These are phyloP conservation scores for Fistulinella prunicolor DNA, from an alignment of 768 basidiomycete genomes.

Conservation along the genomic window DNA sequence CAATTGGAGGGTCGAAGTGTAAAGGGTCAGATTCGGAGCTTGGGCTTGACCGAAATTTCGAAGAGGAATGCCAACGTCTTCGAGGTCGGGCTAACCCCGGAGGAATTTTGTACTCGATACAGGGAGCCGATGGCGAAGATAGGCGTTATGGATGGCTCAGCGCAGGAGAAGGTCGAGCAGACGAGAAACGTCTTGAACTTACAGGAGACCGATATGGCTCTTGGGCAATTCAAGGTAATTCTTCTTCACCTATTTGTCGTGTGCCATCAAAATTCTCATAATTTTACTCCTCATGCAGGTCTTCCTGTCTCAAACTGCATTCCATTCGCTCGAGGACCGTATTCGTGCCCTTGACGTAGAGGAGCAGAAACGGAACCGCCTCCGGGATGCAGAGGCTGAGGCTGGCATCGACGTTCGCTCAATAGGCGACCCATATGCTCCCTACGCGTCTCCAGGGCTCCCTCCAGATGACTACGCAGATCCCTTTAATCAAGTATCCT, in stretches of 20 bases:
- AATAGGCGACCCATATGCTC: slow-evolving; percentile 70
- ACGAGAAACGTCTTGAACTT: slow-evolving; percentile 55
- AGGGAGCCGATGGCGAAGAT: slow-evolving; percentile 55
- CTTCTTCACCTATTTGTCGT: not conserved
- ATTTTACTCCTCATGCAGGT: slow-evolving; percentile 49
- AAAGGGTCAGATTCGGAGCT: slow-evolving; percentile 85
- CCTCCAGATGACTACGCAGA: slow-evolving; percentile 50
- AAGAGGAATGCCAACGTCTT: slow-evolving; percentile 63
- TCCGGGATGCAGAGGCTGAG: slow-evolving; percentile 73
- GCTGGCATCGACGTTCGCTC: slow-evolving; percentile 60
- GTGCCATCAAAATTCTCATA: slow-evolving; percentile 3
- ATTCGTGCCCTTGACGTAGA: slow-evolving; percentile 81
- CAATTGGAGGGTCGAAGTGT: slow-evolving; percentile 91
- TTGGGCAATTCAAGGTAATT: slow-evolving; percentile 82
- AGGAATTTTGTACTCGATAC: slow-evolving; percentile 87
- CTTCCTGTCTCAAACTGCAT: slow-evolving; percentile 81
- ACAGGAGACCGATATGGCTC: slow-evolving; percentile 67
- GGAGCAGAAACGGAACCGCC: slow-evolving; percentile 77
- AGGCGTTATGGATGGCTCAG: slow-evolving; percentile 58
- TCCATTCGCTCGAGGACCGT: slow-evolving; percentile 86
- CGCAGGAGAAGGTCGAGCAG: slow-evolving; percentile 59
- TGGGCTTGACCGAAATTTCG: slow-evolving; percentile 77
- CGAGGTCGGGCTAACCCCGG: slow-evolving; percentile 81
- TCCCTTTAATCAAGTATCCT: slow-evolving; percentile 46
- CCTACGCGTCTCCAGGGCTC: slow-evolving; percentile 55